These are phyloP conservation scores for Aspergillus sp. DNA, from an alignment of 2,329 filamentous ascomycete species.

Conservation along the genomic window DNA sequence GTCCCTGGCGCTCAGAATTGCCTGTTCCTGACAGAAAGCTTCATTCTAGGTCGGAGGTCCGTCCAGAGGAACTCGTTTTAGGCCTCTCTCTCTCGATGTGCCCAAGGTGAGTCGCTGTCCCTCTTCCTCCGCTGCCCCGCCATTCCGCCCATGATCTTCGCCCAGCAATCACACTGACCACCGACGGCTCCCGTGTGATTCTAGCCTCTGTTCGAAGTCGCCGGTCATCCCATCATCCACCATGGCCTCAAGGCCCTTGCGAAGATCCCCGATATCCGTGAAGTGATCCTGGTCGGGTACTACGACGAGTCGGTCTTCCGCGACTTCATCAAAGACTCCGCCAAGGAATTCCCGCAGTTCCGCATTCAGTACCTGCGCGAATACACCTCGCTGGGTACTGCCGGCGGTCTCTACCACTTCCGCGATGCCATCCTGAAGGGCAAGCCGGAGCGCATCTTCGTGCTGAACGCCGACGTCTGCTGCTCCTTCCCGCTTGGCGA, in stretches of 20 bases:
- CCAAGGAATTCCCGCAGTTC: constrained; percentile 80
- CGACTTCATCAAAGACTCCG: constrained; percentile 93
- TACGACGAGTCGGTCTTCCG: constrained; percentile 97
- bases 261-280: constrained; percentile 87
- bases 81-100: constrained; percentile 90
- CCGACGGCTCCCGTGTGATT: constrained; percentile 3
- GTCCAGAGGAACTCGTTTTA: constrained; percentile 91
- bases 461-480: constrained; percentile 97
- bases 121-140: background rate
- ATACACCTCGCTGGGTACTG: constrained; percentile 93
- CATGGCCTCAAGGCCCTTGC: constrained; percentile 92
- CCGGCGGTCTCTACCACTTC: constrained; percentile 97
- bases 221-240: constrained; percentile 96
- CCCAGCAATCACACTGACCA: background rate
- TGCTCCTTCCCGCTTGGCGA: constrained; percentile 95
- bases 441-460: constrained; percentile 90
- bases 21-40: constrained; percentile 24
- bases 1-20: background rate
- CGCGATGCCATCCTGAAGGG: constrained; percentile 98
- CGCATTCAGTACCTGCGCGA: constrained; percentile 94
- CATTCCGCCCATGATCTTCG: background rate
- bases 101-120: constrained; percentile 68
- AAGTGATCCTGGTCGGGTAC: constrained; percentile 98
- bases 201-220: constrained; percentile 95
- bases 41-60: constrained; percentile 80